A percentile compares a stretch with the other conserved stretches of the same genome.
These are phyloP conservation scores for Oryza rufipogon DNA, from an alignment of 176 grass and related monocot genomes.

Conservation along the genomic window DNA sequence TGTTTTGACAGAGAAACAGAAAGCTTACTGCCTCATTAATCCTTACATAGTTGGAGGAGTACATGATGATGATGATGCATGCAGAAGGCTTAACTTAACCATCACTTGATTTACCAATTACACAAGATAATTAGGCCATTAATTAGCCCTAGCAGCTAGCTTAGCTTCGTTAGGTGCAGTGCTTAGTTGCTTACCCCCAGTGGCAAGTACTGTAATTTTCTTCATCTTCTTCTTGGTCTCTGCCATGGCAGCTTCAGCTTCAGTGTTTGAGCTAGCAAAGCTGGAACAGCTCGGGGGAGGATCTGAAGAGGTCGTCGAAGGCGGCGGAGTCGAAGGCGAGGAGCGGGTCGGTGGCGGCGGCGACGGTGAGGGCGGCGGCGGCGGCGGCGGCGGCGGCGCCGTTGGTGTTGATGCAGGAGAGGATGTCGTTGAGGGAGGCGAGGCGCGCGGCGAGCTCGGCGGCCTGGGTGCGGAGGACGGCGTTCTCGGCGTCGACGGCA, in stretches of 20 bases:
- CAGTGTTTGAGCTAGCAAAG: constrained; percentile 46
- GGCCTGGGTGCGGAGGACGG: constrained; percentile 79
- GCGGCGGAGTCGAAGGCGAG: constrained; percentile 38
- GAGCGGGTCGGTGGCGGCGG: constrained; percentile 24
- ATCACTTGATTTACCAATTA: constrained; percentile 17
- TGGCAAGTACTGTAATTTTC: neutral
- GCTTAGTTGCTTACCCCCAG: constrained; percentile 34
- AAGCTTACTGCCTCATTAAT: constrained; percentile 21
- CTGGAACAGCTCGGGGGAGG: constrained; percentile 70
- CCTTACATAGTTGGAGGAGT: constrained; percentile 42
- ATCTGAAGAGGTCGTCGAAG: constrained; percentile 50
- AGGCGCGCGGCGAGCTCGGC: constrained; percentile 70
- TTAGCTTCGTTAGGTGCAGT: constrained; percentile 46
- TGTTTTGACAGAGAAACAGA: constrained; percentile 45
- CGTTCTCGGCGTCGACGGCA: constrained; percentile 79
- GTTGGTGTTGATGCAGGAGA: constrained; percentile 61
- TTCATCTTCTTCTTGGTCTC: neutral
- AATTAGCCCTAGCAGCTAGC: constrained; percentile 43
- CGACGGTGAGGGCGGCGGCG: constrained; percentile 26
- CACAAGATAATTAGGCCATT: constrained; percentile 44
- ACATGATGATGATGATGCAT: constrained; percentile 16
- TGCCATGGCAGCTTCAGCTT: constrained; percentile 27
- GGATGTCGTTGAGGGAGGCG: constrained; percentile 72
- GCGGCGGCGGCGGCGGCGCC: constrained; percentile 7
- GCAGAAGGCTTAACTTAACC: constrained; percentile 21